Conservation (phyloP, 176 grass and related monocot genomes). For the Eragrostis curvula region DNA sequence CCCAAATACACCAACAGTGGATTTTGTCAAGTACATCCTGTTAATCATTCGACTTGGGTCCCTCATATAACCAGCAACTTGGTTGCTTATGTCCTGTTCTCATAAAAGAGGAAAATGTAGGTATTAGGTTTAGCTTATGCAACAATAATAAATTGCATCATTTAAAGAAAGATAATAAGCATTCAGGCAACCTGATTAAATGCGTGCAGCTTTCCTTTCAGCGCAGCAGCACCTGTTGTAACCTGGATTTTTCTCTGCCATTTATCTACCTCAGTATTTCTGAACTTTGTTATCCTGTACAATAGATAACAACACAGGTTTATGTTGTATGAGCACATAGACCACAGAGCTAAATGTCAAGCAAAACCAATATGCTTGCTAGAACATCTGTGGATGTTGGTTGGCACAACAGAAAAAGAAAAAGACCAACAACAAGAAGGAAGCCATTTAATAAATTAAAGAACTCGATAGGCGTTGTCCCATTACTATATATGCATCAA, state of each 20-base stretch:
- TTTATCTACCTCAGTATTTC: slow-evolving; percentile 86
- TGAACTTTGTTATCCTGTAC: slow-evolving; percentile 73
- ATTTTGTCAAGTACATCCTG: slow-evolving; percentile 74
- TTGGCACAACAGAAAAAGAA: background rate
- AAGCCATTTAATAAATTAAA: background rate
- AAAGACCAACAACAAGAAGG: background rate
- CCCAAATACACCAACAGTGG: slow-evolving; percentile 71
- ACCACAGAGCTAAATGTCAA: background rate
- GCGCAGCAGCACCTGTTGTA: slow-evolving; percentile 80
- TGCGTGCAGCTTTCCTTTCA: slow-evolving; percentile 88
- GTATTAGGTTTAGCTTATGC: slow-evolving; percentile 1
- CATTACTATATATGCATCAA: background rate
- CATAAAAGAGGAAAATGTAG: slow-evolving; percentile 28
- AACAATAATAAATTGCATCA: slow-evolving; percentile 10
- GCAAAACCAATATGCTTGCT: background rate
- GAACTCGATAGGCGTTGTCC: background rate
- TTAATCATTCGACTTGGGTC: slow-evolving; percentile 93
- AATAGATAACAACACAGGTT: background rate
- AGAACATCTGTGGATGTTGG: background rate
- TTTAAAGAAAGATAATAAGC: slow-evolving; percentile 27
- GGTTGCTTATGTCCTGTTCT: slow-evolving; percentile 80
- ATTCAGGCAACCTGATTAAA: slow-evolving; percentile 82
- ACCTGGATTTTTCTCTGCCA: slow-evolving; percentile 97
- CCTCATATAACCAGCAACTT: slow-evolving; percentile 92
- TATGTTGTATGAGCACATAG: background rate